Percentiles rank a stretch among this genome's conserved stretches.
Conservation (phyloP, 257 asterid genomes). For the Forsythia suspensa region DNA sequence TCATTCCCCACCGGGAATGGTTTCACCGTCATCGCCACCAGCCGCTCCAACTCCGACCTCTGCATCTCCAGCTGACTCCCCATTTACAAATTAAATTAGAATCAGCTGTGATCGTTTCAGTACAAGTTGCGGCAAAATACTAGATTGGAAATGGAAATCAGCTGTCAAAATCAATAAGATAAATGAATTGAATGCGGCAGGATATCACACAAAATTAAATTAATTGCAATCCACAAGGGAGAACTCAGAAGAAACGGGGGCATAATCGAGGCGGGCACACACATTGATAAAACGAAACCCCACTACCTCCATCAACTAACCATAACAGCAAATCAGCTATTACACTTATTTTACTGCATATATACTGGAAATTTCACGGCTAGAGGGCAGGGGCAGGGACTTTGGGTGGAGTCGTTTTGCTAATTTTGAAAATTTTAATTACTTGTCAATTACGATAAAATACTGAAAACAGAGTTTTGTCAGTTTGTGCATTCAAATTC, state of each 20-base stretch:
- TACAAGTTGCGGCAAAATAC: neutral
- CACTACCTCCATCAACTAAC: neutral
- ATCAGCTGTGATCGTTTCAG: neutral
- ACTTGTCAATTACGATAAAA: no score
- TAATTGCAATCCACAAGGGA: neutral
- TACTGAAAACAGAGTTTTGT: no score
- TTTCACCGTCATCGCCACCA: neutral
- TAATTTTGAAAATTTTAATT: no score
- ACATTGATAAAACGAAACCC: neutral
- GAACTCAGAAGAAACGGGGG: neutral
- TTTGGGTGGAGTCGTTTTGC: no score
- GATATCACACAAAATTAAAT: neutral
- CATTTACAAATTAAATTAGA: neutral
- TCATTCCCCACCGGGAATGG: neutral
- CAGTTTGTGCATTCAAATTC: no score
- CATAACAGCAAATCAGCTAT: neutral
- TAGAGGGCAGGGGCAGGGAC: no score
- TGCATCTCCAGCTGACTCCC: neutral
- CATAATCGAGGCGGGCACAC: neutral
- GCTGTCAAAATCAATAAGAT: no score
- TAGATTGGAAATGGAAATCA: neutral
- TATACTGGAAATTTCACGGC: neutral
- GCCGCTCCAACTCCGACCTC: neutral
- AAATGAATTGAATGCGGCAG: neutral
- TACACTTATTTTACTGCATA: neutral